A percentile compares a stretch with the other conserved stretches of the same genome.
Evolutionary conservation across 495 filamentous ascomycete species (phyloP).

Genomic region (Penicillium coprophilum): DNA sequence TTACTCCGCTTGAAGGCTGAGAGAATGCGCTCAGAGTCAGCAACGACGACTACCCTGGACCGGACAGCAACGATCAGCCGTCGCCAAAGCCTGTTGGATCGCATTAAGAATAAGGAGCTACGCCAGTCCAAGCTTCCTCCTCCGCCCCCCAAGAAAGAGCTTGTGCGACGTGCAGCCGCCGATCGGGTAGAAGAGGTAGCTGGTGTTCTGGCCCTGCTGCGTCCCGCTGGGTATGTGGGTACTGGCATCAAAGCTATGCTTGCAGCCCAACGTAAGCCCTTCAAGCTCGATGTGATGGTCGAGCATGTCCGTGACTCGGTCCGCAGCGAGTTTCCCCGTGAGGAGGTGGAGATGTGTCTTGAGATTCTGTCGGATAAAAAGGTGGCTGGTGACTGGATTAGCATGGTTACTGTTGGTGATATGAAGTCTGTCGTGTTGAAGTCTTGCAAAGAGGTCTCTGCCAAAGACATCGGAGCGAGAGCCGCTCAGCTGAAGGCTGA

Average conservation of each 20-base stretch:
- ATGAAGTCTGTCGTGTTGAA: conserved; percentile 47
- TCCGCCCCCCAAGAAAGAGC: conserved; percentile 43
- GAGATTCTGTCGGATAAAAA: conserved; percentile 43
- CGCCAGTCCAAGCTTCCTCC: conserved; percentile 46
- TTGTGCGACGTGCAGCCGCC: conserved; percentile 39
- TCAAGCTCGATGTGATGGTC: conserved; percentile 39
- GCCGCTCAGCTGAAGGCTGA: conserved; percentile 37
- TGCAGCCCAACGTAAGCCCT: conserved; percentile 42
- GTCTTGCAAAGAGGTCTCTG: conserved; percentile 42
- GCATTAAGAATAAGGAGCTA: conserved; percentile 47
- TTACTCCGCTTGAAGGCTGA: conserved; percentile 45
- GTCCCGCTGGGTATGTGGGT: conserved; percentile 38
- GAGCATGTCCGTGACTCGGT: conserved; percentile 43
- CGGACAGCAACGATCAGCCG: conserved; percentile 36
- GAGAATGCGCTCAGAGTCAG: conserved; percentile 26
- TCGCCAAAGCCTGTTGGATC: conserved; percentile 42
- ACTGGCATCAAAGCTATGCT: conserved; percentile 36
- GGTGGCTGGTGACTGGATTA: conserved; percentile 48
- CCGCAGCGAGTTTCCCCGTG: conserved; percentile 39
- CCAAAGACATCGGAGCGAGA: conserved; percentile 40
- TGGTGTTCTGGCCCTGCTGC: conserved; percentile 38
- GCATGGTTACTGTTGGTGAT: conserved; percentile 41
- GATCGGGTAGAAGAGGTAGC: conserved; percentile 46
- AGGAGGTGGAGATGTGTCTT: conserved; percentile 45
- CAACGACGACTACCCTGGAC: conserved; percentile 21